A percentile compares a stretch with the other conserved stretches of the same genome.
Evolutionary conservation across 768 basidiomycete species (phyloP).

Genomic region (Chiua virens): DNA sequence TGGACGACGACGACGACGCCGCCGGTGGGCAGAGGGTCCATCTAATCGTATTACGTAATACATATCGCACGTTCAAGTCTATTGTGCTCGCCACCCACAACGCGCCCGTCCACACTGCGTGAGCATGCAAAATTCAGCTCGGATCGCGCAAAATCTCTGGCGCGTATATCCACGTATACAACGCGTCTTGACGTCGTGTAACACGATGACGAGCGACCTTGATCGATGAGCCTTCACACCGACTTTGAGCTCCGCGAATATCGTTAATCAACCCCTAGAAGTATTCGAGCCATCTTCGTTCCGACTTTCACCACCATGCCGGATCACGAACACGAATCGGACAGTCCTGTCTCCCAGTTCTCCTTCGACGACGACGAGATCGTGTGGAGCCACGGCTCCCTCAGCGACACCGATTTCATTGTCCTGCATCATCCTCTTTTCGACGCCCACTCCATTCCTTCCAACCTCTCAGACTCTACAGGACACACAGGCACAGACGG

Average conservation of each 20-base stretch:
- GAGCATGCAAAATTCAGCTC: neutral
- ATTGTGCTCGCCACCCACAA: neutral
- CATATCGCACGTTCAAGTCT: conserved; percentile 20
- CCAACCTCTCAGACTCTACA: conserved; percentile 7
- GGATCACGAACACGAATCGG: conserved; percentile 5
- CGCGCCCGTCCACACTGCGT: neutral
- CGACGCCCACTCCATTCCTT: conserved; percentile 12
- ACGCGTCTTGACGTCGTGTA: neutral
- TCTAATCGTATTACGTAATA: conserved; percentile 37
- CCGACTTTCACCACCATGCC: conserved; percentile 7
- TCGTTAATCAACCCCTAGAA: neutral
- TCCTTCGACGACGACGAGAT: conserved; percentile 26
- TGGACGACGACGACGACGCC: conserved; percentile 22
- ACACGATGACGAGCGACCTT: conserved; percentile 11
- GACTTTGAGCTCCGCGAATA: conserved; percentile 17
- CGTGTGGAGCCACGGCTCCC: conserved; percentile 12
- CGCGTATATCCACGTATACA: neutral
- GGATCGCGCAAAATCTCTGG: neutral
- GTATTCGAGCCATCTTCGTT: neutral
- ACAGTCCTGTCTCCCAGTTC: conserved; percentile 11
- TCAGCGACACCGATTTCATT: conserved; percentile 25
- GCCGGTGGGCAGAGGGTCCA: conserved; percentile 36
- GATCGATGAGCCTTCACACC: neutral
- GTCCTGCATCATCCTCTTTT: conserved; percentile 20
- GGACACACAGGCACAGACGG: conserved; percentile 9